Conservation (phyloP, 495 filamentous ascomycete species). For the Penicillium robsamsonii region DNA sequence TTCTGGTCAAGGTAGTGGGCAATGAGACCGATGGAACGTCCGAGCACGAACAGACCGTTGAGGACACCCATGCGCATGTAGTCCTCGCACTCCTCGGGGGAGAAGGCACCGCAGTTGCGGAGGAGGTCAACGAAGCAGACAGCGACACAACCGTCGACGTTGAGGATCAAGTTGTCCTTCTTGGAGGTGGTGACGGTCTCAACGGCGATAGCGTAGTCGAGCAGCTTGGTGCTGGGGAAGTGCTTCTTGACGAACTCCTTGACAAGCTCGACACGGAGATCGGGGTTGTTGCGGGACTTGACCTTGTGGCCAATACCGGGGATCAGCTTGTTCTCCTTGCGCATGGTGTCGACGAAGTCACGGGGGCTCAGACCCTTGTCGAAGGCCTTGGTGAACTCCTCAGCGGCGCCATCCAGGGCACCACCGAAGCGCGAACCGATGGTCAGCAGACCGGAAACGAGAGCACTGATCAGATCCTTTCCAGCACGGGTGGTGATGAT, state of each 20-base stretch:
- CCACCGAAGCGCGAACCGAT: slow-evolving; percentile 98
- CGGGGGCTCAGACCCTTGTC: slow-evolving; percentile 97
- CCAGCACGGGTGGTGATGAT: slow-evolving; percentile 99
- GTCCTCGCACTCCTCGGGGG: slow-evolving; percentile 54
- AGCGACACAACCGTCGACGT: slow-evolving; percentile 96
- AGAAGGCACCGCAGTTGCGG: slow-evolving; percentile 96
- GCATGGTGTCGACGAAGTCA: slow-evolving; percentile 98
- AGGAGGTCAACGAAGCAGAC: slow-evolving; percentile 98
- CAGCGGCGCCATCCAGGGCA: slow-evolving; percentile 94
- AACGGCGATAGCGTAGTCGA: slow-evolving; percentile 97
- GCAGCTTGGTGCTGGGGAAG: slow-evolving; percentile 94
- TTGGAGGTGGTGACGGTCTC: slow-evolving; percentile 98
- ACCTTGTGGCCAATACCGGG: slow-evolving; percentile 98
- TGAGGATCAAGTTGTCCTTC: slow-evolving; percentile 99
- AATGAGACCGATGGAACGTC: slow-evolving; percentile 95
- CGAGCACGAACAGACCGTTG: slow-evolving; percentile 98
- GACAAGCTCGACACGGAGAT: slow-evolving; percentile 98
- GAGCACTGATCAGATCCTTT: slow-evolving; percentile 93
- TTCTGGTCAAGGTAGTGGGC: slow-evolving; percentile 99
- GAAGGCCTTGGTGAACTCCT: slow-evolving; percentile 97
- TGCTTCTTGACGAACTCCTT: slow-evolving; percentile 97
- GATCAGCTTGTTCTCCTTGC: slow-evolving; percentile 99
- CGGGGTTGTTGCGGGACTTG: slow-evolving; percentile 99
- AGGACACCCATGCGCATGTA: slow-evolving; percentile 87
- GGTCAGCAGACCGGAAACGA: slow-evolving; percentile 94